Evolutionary conservation across 2,329 filamentous ascomycete genomes (phyloP).

Genomic region (Aureobasidium mangrovei): DNA sequence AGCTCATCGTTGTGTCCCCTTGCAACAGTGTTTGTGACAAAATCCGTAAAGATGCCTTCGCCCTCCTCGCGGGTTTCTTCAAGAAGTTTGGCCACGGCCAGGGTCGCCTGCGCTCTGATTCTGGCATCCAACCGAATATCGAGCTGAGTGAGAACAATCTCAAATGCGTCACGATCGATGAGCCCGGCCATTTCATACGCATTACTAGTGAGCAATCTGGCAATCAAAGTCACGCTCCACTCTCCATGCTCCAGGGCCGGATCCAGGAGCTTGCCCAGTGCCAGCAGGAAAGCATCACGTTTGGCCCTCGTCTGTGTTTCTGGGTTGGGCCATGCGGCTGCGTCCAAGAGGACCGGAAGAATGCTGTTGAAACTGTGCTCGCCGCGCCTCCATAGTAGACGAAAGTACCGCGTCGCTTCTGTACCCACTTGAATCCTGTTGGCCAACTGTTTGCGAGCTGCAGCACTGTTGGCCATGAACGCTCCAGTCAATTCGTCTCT

Average conservation of each 20-base stretch:
- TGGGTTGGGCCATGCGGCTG: constrained; percentile 33
- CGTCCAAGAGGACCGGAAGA: constrained; percentile 34
- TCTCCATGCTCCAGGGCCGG: constrained; percentile 67
- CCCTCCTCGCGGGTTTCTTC: constrained; percentile 66
- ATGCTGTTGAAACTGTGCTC: constrained; percentile 39
- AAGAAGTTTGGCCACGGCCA: constrained; percentile 76
- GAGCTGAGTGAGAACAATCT: constrained; percentile 76
- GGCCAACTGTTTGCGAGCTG: constrained; percentile 34
- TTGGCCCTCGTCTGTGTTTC: constrained; percentile 38
- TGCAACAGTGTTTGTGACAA: constrained; percentile 63
- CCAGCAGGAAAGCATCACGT: constrained; percentile 60
- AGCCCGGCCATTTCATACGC: constrained; percentile 52
- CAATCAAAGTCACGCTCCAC: constrained; percentile 51
- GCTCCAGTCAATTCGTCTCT: constrained; percentile 34
- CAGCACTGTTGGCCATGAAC: constrained; percentile 17
- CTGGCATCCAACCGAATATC: constrained; percentile 70
- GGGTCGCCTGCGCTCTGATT: constrained; percentile 70
- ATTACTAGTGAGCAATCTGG: constrained; percentile 48
- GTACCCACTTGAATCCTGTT: constrained; percentile 15
- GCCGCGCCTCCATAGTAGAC: constrained; percentile 36
- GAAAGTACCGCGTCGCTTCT: constrained; percentile 25
- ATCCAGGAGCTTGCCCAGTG: constrained; percentile 83
- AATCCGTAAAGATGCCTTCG: constrained; percentile 53
- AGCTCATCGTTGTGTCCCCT: constrained; percentile 79
- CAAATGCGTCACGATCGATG: constrained; percentile 66